phyloP scores from a whole-genome alignment of 164 flowering plant genomes.

The Sedum album region DNA sequence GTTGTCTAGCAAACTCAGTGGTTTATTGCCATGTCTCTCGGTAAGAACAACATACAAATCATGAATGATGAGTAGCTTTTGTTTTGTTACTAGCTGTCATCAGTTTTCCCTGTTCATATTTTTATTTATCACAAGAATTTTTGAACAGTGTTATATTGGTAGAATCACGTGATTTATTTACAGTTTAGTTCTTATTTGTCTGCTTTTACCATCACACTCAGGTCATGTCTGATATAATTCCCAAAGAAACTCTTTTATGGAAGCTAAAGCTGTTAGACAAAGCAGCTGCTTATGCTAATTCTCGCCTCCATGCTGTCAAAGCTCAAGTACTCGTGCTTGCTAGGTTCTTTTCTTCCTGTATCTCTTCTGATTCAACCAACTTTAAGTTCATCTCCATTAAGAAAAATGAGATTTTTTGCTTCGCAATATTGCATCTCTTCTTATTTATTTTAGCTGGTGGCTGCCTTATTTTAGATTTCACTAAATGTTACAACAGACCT shows the following conservation, averaged over 20 bases:
- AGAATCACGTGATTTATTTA: background rate
- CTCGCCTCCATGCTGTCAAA: conserved; percentile 93
- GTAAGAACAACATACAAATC: conserved; percentile 33
- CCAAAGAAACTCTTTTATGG: conserved; percentile 82
- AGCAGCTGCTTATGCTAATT: conserved; percentile 85
- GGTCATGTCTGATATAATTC: conserved; percentile 68
- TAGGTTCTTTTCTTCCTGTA: conserved; percentile 36
- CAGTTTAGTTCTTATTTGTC: background rate
- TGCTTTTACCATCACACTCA: conserved; percentile 20
- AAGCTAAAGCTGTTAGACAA: conserved; percentile 73
- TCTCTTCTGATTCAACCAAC: background rate
- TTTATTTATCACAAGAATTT: background rate
- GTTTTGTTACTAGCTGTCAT: background rate
- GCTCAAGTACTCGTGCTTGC: conserved; percentile 93
- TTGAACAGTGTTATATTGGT: background rate
- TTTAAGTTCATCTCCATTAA: background rate
- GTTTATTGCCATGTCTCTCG: conserved; percentile 65
- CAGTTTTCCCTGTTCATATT: no score
- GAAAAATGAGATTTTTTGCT: background rate
- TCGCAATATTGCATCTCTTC: no score
- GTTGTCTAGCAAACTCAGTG: conserved; percentile 47
- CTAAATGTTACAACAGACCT: background rate
- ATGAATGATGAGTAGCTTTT: background rate
- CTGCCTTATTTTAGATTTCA: background rate
- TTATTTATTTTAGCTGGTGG: background rate